Evolutionary conservation across 2,329 filamentous ascomycete genomes (phyloP).

Genomic region (Apiospora marii): DNA sequence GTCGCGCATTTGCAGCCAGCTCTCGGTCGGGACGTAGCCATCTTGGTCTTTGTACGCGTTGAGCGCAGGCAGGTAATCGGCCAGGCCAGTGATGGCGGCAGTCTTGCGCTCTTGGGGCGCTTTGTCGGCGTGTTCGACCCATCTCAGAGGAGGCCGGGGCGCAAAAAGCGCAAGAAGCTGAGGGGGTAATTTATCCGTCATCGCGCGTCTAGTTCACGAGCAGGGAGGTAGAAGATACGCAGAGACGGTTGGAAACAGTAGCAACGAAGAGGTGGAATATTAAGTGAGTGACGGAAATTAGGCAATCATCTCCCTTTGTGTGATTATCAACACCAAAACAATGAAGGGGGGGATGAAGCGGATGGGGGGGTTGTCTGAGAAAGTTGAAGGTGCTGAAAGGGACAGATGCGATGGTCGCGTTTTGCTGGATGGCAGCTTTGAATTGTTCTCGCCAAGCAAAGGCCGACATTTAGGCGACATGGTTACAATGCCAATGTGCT

Average conservation of each 20-base stretch:
- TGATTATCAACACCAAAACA: constrained; percentile 9
- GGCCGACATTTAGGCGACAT: constrained; percentile 23
- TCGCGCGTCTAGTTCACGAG: constrained; percentile 47
- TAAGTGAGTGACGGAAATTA: constrained; percentile 2
- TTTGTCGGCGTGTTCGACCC: constrained; percentile 83
- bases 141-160: constrained; percentile 89
- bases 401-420: constrained; percentile 21
- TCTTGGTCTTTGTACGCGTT: constrained; percentile 81
- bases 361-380: neutral
- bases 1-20: constrained; percentile 89
- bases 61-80: constrained; percentile 76
- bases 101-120: constrained; percentile 84
- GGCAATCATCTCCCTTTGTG: constrained; percentile 4
- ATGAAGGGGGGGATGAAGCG: constrained; percentile 11
- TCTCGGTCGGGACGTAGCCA: constrained; percentile 83
- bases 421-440: constrained; percentile 15
- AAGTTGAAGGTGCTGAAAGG: constrained; percentile 14
- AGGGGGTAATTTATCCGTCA: constrained; percentile 96
- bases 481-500: neutral
- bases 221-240: neutral
- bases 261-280: neutral
- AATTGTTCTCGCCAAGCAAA: constrained; percentile 18
- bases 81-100: constrained; percentile 75
- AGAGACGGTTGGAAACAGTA: neutral
- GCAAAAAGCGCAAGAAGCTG: constrained; percentile 94